A percentile compares a stretch with the other conserved stretches of the same genome.
Evolutionary conservation across 352 stramenopile genomes (phyloP).

Genomic region (Globisporangium nodosum): DNA sequence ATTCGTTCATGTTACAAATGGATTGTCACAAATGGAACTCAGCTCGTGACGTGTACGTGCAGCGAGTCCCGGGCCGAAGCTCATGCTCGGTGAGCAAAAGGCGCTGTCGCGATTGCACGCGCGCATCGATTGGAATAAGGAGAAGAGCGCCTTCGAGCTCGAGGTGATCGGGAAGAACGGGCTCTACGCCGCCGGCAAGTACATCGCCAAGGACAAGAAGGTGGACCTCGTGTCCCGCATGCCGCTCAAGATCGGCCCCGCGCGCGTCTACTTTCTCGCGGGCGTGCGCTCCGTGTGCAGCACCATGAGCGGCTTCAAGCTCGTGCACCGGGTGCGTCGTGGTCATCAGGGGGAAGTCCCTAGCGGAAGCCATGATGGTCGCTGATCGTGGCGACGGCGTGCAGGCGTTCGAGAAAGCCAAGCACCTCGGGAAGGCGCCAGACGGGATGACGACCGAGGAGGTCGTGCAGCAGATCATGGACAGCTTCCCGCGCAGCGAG

Average conservation of each 20-base stretch:
- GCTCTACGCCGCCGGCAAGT: constrained; percentile 63
- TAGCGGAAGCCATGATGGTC: too few species aligned
- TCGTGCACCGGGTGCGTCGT: constrained; percentile 57
- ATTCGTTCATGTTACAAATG: neutral
- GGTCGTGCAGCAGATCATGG: constrained; percentile 66
- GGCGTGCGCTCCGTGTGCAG: constrained; percentile 68
- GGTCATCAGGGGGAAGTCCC: too few species aligned
- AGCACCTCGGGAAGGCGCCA: constrained; percentile 19
- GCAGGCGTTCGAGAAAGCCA: constrained; percentile 77
- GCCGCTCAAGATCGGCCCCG: constrained; percentile 74
- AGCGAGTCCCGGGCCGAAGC: constrained; percentile 36
- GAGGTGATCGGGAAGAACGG: constrained; percentile 80
- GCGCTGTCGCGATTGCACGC: constrained; percentile 71
- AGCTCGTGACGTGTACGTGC: neutral
- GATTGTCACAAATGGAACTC: neutral
- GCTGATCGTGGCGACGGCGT: neutral
- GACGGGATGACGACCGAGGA: constrained; percentile 53
- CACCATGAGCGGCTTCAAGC: constrained; percentile 79
- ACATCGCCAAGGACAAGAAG: constrained; percentile 65
- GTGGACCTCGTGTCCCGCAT: constrained; percentile 63
- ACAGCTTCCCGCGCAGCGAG: constrained; percentile 69
- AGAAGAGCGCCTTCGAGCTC: constrained; percentile 71
- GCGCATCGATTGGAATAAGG: constrained; percentile 73
- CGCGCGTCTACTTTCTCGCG: constrained; percentile 71
- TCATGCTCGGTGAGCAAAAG: constrained; percentile 76